Base-by-base conservation (phyloP, 768 basidiomycete species). In the Agaricus blazei region DNA sequence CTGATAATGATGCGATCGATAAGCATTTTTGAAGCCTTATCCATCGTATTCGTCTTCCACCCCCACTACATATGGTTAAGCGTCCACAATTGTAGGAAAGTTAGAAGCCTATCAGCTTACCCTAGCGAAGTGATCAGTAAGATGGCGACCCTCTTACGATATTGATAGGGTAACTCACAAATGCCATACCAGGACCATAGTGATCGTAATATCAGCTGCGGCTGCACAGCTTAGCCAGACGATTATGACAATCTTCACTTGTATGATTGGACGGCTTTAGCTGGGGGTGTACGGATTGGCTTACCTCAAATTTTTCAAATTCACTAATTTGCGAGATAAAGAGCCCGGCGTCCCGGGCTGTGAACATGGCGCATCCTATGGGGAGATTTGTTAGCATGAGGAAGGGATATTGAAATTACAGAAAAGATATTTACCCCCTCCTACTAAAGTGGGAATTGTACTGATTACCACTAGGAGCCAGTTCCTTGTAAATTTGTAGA, bases 171-270 rank as follows among this genome's bases (percentile, higher is more conserved):
- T 23, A 63, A 19, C 64, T 53, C 48, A 79, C 78, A 80, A 62
- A 58, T 72, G 70, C 67, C 67, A 69, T 5, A 77, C 77, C 11
- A 80, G 65, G 3, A 73, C 69, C 26, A 62, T 51, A 1, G 78
- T 77, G 40, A 81, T 80, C 3, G 70, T 29, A 19, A 75, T 59
- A 55, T 80, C 78, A 4, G 70, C 72, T 9, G 70, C 60, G 9
- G 70, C 68, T 8, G 74, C 73, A 34, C 70, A 67, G 0, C 67
- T 69, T 3, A 80, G 65, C 79, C 79, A 79, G 31, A 74, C 52
- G 28, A 67, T 64, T 7, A 68, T 60, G n/a, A 68, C 60, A 36
- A 57, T 51, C 61, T 62, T 28, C 2, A 12, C 24, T 36, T 14
- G 9, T 19, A 19, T 19, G 19, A 24, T 5, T 41, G 4, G 12